Evolutionary conservation across 208 protist species (phyloP).

Genomic region (Leishmania martiniquensis): DNA sequence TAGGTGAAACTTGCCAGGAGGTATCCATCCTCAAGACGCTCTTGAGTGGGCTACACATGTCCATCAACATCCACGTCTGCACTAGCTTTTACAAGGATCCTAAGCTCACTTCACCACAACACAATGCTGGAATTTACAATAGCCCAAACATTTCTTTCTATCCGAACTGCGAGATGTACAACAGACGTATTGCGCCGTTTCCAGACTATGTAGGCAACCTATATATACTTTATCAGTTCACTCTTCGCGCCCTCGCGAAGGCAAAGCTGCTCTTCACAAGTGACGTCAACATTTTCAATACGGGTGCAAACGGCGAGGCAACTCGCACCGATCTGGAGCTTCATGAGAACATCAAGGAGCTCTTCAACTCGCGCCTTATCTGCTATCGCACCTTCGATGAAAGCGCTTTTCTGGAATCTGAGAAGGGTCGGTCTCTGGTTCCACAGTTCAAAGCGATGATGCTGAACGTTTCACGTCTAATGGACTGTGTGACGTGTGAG

Average conservation of each 20-base stretch:
- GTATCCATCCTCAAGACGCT: slow-evolving; percentile 62
- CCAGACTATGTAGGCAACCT: slow-evolving; percentile 83
- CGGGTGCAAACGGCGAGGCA: slow-evolving; percentile 37
- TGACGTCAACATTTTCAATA: slow-evolving; percentile 64
- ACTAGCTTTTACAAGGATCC: slow-evolving; percentile 85
- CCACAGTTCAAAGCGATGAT: slow-evolving; percentile 81
- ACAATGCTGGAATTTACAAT: slow-evolving; percentile 58
- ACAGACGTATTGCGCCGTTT: slow-evolving; percentile 49
- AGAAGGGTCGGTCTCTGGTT: slow-evolving; percentile 49
- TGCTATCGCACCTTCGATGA: slow-evolving; percentile 88
- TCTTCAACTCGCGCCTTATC: slow-evolving; percentile 66
- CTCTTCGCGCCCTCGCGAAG: slow-evolving; percentile 82
- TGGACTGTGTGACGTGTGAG: slow-evolving; percentile 94
- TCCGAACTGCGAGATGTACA: slow-evolving; percentile 88
- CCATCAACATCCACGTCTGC: slow-evolving; percentile 87
- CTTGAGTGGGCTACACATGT: slow-evolving; percentile 89
- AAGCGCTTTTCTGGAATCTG: slow-evolving; percentile 66
- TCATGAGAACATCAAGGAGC: slow-evolving; percentile 44
- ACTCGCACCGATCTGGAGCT: slow-evolving; percentile 59
- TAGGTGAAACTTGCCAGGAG: slow-evolving; percentile 55
- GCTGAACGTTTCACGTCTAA: slow-evolving; percentile 81
- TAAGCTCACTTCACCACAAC: slow-evolving; percentile 59
- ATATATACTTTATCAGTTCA: slow-evolving; percentile 89
- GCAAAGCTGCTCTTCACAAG: slow-evolving; percentile 52
- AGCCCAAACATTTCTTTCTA: slow-evolving; percentile 84